Evolutionary conservation across 2,329 filamentous ascomycete genomes (phyloP), one percentile per base, ranked within the genome.

Genomic region (Colletotrichum simmondsii): DNA sequence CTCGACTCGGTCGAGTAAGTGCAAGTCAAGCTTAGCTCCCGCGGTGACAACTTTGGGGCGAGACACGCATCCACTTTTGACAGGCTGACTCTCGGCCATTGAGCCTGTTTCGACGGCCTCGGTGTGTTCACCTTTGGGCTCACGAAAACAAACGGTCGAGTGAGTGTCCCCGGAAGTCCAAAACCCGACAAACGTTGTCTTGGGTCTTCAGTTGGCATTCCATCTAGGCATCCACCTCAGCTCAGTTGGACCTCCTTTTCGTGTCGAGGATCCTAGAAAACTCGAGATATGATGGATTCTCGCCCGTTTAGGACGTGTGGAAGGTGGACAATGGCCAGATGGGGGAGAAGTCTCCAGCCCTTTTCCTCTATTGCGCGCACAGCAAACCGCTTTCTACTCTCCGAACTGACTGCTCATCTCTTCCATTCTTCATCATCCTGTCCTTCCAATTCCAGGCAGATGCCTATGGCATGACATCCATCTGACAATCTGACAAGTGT

Each of bases 181-280:
- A 49, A 52, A 32, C 35, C 32, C 46, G 56, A 71, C 54, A 56
- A 60, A 35, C 42, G 63, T 22, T 71, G 68, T 71, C 63, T 68
- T 32, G 54, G 32, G 56, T 46, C 37, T 16, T 46, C 49, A 37
- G 35, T 35, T 30, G 28, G 11, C 53, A 35, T 64, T 46, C 52
- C 26, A 52, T 5, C 35, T 12, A 7, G 30, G n/a, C 56, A 28
- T 60, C 19, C 19, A 26, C 60, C 42, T 19, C 60, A 16, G 26
- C 26, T 28, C 26, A 28, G 53, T 24, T 56, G 14, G 24, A 30
- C 16, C 53, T 56, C 26, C 26, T 28, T 28, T 56, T 56, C 42
- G 42, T 49, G 42, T 49, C 42, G 19, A 49, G 19, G 19, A n/a
- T n/a, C 42, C 42, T 49, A 19, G 42, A 19, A 49, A 49, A 49